Evolutionary conservation across 129 eudicot genomes (phyloP).

Genomic region (Chrysanthemum lavandulifolium): DNA sequence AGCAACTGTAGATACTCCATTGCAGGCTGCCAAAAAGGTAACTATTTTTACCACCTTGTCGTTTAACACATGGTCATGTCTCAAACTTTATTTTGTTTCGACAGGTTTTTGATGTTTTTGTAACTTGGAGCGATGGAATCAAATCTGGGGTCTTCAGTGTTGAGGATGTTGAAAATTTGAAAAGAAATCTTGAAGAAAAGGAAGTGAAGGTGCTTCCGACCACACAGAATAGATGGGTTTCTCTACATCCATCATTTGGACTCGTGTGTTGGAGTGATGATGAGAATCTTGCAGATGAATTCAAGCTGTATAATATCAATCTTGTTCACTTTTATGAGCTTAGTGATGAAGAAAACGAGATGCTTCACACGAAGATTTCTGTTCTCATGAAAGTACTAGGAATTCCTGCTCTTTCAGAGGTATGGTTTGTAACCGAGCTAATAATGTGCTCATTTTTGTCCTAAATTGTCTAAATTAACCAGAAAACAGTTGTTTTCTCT

Average conservation of each 20-base stretch:
- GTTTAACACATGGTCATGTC: too few species aligned
- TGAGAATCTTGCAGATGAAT: constrained; percentile 63
- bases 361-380: constrained; percentile 44
- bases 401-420: constrained; percentile 75
- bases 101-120: constrained; percentile 71
- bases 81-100: not conserved
- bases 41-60: too few species aligned
- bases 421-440: not conserved
- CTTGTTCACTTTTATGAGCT: constrained; percentile 62
- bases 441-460: not conserved
- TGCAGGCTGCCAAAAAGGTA: constrained; percentile 60
- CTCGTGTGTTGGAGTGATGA: constrained; percentile 84
- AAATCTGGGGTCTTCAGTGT: constrained; percentile 52
- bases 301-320: constrained; percentile 51
- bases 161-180: constrained; percentile 59
- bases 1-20: constrained; percentile 56
- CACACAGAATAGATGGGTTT: constrained; percentile 78
- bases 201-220: constrained; percentile 76
- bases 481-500: too few species aligned
- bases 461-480: not conserved
- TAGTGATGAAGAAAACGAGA: constrained; percentile 50
- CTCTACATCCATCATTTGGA: constrained; percentile 73
- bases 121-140: constrained; percentile 60
- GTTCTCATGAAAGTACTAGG: constrained; percentile 52
- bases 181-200: constrained; percentile 48